A percentile compares a stretch with the other conserved stretches of the same genome.
phyloP scores from a whole-genome alignment of 345 rosid species.

The Durio zibethinus region DNA sequence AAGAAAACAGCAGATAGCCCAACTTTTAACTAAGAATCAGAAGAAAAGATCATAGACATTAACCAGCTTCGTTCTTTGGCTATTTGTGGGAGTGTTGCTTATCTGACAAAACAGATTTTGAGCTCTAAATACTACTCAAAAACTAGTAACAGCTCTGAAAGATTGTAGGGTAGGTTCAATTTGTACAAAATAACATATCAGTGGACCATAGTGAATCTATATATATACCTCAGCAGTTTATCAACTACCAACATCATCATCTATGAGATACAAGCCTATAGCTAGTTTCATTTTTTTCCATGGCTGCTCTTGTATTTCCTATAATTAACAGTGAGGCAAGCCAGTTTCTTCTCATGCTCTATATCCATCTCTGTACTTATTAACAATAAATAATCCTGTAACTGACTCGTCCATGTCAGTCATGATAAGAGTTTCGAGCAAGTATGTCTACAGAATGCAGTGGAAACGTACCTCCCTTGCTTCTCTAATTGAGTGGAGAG shows the following conservation, averaged over 20 bases:
- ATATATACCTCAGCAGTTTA: constrained; percentile 14
- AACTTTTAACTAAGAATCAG: background rate
- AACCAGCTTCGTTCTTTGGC: background rate
- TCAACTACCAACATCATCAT: background rate
- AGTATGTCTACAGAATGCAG: background rate
- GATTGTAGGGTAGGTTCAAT: background rate
- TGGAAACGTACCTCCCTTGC: background rate
- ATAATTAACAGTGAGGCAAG: constrained; percentile 32
- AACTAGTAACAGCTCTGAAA: background rate
- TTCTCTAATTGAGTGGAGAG: constrained; percentile 3
- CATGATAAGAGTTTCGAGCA: background rate
- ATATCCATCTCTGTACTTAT: constrained; percentile 28
- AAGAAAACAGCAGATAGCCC: too few species aligned
- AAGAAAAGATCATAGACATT: background rate
- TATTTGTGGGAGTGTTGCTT: background rate
- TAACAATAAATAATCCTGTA: constrained; percentile 26
- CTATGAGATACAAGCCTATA: constrained; percentile 1
- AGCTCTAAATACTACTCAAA: background rate
- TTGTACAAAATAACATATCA: constrained; percentile 3
- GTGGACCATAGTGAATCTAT: background rate
- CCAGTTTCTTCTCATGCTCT: constrained; percentile 19
- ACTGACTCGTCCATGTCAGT: background rate
- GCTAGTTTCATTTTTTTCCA: background rate
- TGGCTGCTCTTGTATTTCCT: constrained; percentile 20
- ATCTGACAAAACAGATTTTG: background rate